Conservation (phyloP, 768 basidiomycete species). For the Tephrocybe sp. region DNA sequence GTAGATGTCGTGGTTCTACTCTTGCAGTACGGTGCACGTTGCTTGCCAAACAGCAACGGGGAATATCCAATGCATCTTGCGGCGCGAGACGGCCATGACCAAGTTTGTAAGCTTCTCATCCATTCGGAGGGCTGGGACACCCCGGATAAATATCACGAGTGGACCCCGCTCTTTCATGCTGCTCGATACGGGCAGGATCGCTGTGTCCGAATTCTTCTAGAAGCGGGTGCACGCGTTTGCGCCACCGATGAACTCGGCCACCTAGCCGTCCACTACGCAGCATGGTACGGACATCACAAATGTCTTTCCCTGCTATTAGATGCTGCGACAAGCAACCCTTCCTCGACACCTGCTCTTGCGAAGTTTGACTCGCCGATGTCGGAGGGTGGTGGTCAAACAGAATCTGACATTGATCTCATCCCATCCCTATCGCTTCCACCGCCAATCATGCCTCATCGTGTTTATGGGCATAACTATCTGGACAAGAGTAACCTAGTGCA, state of each 20-base stretch:
- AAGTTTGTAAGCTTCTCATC: slow-evolving; percentile 78
- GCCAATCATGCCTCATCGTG: slow-evolving; percentile 96
- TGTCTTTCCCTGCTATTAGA: slow-evolving; percentile 63
- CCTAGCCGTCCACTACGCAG: slow-evolving; percentile 88
- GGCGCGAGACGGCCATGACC: slow-evolving; percentile 84
- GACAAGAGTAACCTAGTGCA: slow-evolving; percentile 85
- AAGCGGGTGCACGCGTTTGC: slow-evolving; percentile 75
- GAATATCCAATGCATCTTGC: slow-evolving; percentile 96
- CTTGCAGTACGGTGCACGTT: slow-evolving; percentile 72
- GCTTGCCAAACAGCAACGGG: slow-evolving; percentile 88
- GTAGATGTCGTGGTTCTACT: slow-evolving; percentile 77
- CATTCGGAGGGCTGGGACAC: slow-evolving; percentile 76
- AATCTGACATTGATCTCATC: slow-evolving; percentile 86
- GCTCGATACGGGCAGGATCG: slow-evolving; percentile 77
- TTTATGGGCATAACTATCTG: slow-evolving; percentile 95
- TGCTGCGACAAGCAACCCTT: slow-evolving; percentile 33
- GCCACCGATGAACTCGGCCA: slow-evolving; percentile 82
- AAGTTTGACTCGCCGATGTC: slow-evolving; percentile 39
- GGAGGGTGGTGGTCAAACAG: slow-evolving; percentile 33
- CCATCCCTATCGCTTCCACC: slow-evolving; percentile 94
- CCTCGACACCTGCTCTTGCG: slow-evolving; percentile 19
- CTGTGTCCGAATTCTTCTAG: slow-evolving; percentile 76
- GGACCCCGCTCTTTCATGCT: slow-evolving; percentile 97
- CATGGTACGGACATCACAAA: slow-evolving; percentile 87
- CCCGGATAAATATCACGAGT: slow-evolving; percentile 95